Evolutionary conservation across 768 basidiomycete species (phyloP).

Genomic region (Exidia glandulosa): DNA sequence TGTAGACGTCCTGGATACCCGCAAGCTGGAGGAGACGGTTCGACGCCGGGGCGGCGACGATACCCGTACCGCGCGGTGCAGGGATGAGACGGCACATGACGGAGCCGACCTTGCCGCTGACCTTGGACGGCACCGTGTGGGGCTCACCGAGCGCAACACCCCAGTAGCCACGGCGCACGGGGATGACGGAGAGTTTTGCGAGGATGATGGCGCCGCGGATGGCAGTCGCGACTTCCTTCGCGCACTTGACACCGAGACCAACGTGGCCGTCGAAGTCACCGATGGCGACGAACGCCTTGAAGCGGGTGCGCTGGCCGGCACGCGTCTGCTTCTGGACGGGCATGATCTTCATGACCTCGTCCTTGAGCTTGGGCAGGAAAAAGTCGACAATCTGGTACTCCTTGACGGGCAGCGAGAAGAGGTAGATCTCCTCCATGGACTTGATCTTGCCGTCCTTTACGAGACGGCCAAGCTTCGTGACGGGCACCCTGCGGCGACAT

Average conservation of each 20-base stretch:
- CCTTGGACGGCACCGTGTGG: constrained; percentile 98
- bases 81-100: constrained; percentile 99
- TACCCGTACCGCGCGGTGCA: constrained; percentile 96
- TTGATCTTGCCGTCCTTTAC: constrained; percentile 99
- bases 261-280: constrained; percentile 99
- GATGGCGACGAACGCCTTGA: constrained; percentile 99
- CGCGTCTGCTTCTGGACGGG: constrained; percentile 99
- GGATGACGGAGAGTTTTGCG: constrained; percentile 95
- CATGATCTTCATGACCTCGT: constrained; percentile 99
- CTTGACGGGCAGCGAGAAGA: constrained; percentile 99
- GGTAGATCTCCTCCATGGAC: constrained; percentile 99
- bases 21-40: constrained; percentile 96
- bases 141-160: constrained; percentile 98
- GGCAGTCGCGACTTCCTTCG: constrained; percentile 99
- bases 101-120: constrained; percentile 95
- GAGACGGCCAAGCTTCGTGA: constrained; percentile 98
- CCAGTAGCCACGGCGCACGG: constrained; percentile 99
- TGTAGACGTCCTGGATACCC: constrained; percentile 96
- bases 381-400: constrained; percentile 99
- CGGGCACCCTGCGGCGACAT: constrained; percentile 63
- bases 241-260: constrained; percentile 98
- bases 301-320: constrained; percentile 97
- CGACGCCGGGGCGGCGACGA: constrained; percentile 96
- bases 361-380: constrained; percentile 99
- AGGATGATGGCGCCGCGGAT: constrained; percentile 99